Conservation (phyloP, 345 rosid genomes). For the Cardamine occulta region DNA sequence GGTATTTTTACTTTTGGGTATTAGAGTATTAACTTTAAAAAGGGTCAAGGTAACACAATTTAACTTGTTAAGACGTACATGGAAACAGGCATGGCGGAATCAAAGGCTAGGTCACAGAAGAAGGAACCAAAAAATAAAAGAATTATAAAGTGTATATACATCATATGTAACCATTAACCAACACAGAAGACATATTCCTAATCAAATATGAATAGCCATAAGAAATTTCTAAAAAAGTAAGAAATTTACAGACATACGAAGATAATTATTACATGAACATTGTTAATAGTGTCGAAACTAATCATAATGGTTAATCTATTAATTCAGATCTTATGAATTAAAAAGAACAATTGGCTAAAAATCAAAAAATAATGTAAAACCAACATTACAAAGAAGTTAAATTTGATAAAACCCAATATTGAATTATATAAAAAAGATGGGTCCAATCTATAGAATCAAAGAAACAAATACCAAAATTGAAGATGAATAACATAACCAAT, state of each 20-base stretch:
- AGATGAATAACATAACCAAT: constrained; percentile 34
- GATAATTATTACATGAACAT: neutral
- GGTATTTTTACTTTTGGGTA: constrained; percentile 19
- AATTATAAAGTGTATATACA: constrained; percentile 23
- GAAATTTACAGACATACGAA: constrained; percentile 8
- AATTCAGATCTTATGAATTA: constrained; percentile 23
- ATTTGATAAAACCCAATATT: constrained; percentile 28
- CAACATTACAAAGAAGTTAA: constrained; percentile 27
- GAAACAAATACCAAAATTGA: constrained; percentile 37
- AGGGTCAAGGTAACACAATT: constrained; percentile 47
- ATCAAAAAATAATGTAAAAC: constrained; percentile 34
- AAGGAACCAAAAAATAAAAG: constrained; percentile 33
- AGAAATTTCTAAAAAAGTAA: constrained; percentile 19
- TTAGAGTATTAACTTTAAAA: neutral
- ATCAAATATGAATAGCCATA: neutral
- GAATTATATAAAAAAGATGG: constrained; percentile 23
- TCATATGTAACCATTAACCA: constrained; percentile 1
- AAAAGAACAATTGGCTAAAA: constrained; percentile 25
- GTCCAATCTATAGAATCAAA: constrained; percentile 40
- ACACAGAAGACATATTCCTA: constrained; percentile 14
- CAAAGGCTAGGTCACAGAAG: constrained; percentile 49
- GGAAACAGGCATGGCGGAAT: constrained; percentile 48
- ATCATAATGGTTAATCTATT: constrained; percentile 3
- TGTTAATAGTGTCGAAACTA: neutral
- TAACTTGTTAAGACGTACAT: constrained; percentile 43